phyloP scores from a whole-genome alignment of 805 yeast species.

The Clavispora santaluciae region DNA sequence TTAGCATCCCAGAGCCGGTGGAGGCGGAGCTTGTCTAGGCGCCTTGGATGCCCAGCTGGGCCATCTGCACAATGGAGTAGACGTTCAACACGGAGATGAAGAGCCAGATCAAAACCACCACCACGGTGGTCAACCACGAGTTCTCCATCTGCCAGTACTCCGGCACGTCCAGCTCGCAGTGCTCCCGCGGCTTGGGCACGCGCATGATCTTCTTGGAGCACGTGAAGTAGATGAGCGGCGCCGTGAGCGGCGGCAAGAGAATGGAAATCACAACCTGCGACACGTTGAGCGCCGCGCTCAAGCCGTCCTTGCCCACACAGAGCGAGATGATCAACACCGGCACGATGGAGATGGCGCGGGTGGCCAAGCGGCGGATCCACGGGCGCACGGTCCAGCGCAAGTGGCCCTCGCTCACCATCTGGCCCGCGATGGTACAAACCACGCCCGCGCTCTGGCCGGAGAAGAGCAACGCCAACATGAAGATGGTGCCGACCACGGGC shows the following conservation, averaged over 20 bases:
- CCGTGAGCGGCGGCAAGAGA: constrained; percentile 75
- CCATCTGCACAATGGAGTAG: constrained; percentile 48
- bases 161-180: constrained; percentile 12
- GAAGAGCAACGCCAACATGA: constrained; percentile 77
- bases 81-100: constrained; percentile 68
- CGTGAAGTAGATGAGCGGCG: constrained; percentile 83
- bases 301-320: constrained; percentile 68
- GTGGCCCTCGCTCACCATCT: constrained; percentile 89
- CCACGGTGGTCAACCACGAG: constrained; percentile 48
- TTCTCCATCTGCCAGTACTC: constrained; percentile 54
- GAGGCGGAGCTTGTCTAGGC: too few species aligned
- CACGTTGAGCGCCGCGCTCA: constrained; percentile 69
- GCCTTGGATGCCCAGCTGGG: constrained; percentile 8
- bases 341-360: constrained; percentile 71
- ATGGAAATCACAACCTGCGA: constrained; percentile 83
- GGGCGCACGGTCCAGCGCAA: constrained; percentile 77
- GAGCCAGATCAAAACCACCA: constrained; percentile 61
- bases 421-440: constrained; percentile 91
- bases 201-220: constrained; percentile 65
- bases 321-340: constrained; percentile 76
- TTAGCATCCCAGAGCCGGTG: too few species aligned
- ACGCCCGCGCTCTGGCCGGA: constrained; percentile 92
- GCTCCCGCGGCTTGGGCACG: constrained; percentile 27
- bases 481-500: constrained; percentile 74
- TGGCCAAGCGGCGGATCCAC: constrained; percentile 72